A percentile compares a stretch with the other conserved stretches of the same genome.
These are phyloP conservation scores for Daldinia bambusicola DNA, from an alignment of 495 filamentous ascomycete genomes.

Conservation along the genomic window DNA sequence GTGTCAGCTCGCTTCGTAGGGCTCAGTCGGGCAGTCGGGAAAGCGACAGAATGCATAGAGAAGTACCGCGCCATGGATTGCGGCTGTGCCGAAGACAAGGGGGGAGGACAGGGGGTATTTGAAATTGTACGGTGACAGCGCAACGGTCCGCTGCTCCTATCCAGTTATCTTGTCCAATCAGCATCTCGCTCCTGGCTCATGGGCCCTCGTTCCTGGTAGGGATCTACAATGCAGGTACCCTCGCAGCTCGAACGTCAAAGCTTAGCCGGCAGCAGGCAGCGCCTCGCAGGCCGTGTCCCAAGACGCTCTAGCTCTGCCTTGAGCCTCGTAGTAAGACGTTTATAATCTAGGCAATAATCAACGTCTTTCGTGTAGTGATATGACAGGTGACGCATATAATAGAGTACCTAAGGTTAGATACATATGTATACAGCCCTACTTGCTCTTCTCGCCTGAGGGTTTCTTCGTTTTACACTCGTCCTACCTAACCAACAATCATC, in stretches of 20 bases:
- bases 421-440: constrained; percentile 9
- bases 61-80: background rate
- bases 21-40: no score
- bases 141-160: background rate
- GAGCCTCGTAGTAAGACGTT: constrained; percentile 18
- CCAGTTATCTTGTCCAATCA: constrained; percentile 7
- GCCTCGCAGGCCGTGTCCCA: constrained; percentile 5
- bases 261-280: constrained; percentile 5
- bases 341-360: constrained; percentile 9
- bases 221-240: constrained; percentile 17
- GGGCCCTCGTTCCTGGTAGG: background rate
- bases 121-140: constrained; percentile 11
- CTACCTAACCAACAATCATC: background rate
- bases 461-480: background rate
- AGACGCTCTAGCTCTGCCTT: background rate
- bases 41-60: no score
- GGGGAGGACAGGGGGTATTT: constrained; percentile 8
- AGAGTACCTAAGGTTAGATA: no score
- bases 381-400: background rate
- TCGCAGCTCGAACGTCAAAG: background rate
- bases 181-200: background rate
- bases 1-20: no score
- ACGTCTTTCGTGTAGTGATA: background rate
- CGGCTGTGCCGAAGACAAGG: background rate
- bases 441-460: constrained; percentile 5